A percentile compares a stretch with the other conserved stretches of the same genome.
Evolutionary conservation across 139 green algal genomes (phyloP).

Genomic region (Chlorella sp.): DNA sequence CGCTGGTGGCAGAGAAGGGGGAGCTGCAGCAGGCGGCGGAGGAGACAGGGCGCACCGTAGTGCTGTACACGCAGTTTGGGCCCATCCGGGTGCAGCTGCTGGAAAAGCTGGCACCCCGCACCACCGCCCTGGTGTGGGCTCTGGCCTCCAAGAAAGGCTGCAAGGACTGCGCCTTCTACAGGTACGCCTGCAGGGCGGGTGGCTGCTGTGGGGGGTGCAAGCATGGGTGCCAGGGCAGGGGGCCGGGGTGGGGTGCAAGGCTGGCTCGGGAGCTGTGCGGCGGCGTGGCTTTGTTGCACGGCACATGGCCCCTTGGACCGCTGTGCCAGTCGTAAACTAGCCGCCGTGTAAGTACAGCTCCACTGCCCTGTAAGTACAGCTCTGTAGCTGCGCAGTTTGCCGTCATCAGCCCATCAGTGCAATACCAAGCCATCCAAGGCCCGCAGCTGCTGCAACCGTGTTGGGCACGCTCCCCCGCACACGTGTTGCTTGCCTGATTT

Average conservation of each 20-base stretch:
- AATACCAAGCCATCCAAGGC: neutral
- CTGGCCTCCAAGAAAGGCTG: slow-evolving; percentile 21
- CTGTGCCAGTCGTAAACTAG: too few relatives aligned
- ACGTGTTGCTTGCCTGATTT: too few relatives aligned
- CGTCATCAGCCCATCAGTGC: neutral
- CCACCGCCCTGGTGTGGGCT: slow-evolving; percentile 24
- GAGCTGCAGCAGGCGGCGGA: neutral
- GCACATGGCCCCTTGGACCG: too few relatives aligned
- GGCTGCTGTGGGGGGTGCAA: neutral
- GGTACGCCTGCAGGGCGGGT: neutral
- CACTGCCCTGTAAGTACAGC: too few relatives aligned
- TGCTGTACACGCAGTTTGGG: slow-evolving; percentile 32
- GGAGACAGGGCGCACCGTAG: neutral
- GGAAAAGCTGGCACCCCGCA: slow-evolving; percentile 28
- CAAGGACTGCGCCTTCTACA: slow-evolving; percentile 29
- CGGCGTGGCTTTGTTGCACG: too few relatives aligned
- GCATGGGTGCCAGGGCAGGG: too few relatives aligned
- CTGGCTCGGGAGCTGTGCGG: too few relatives aligned
- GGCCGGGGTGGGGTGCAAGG: too few relatives aligned
- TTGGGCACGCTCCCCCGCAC: too few relatives aligned
- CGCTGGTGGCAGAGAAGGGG: neutral
- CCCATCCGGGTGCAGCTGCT: slow-evolving; percentile 26
- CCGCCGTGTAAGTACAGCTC: too few relatives aligned
- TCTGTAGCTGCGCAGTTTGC: neutral
- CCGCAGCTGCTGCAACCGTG: neutral